These are phyloP conservation scores for Zygoascus tannicola DNA, from an alignment of 805 yeast species.

Conservation along the genomic window DNA sequence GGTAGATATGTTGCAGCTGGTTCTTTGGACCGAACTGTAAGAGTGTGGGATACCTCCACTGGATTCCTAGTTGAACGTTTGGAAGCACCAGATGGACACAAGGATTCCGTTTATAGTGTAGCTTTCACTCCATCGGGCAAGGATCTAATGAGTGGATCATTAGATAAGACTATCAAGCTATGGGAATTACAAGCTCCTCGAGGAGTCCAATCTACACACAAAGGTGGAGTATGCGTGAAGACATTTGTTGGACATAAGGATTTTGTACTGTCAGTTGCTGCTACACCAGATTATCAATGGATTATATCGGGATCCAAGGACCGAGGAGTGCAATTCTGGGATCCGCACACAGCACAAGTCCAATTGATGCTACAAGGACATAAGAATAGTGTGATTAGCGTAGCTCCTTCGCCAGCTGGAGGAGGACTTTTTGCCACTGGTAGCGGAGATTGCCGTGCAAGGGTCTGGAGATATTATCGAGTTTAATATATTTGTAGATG, in stretches of 20 bases:
- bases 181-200: constrained; percentile 70
- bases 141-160: constrained; percentile 88
- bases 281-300: constrained; percentile 87
- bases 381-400: constrained; percentile 89
- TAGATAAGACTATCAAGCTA: constrained; percentile 90
- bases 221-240: constrained; percentile 58
- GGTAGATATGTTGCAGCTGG: constrained; percentile 95
- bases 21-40: constrained; percentile 84
- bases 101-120: constrained; percentile 90
- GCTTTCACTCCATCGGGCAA: constrained; percentile 87
- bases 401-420: constrained; percentile 70
- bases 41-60: constrained; percentile 93
- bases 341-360: constrained; percentile 82
- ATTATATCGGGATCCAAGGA: constrained; percentile 92
- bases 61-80: constrained; percentile 87
- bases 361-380: constrained; percentile 95
- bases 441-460: constrained; percentile 93
- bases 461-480: constrained; percentile 70
- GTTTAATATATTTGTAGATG: no score
- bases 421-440: constrained; percentile 95
- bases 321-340: constrained; percentile 97
- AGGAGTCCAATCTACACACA: constrained; percentile 30
- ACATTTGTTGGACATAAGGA: constrained; percentile 95
- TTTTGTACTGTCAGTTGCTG: constrained; percentile 87
- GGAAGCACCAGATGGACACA: constrained; percentile 92